Base-by-base conservation (phyloP, 331 rosid species). In the Cydonia oblonga region DNA sequence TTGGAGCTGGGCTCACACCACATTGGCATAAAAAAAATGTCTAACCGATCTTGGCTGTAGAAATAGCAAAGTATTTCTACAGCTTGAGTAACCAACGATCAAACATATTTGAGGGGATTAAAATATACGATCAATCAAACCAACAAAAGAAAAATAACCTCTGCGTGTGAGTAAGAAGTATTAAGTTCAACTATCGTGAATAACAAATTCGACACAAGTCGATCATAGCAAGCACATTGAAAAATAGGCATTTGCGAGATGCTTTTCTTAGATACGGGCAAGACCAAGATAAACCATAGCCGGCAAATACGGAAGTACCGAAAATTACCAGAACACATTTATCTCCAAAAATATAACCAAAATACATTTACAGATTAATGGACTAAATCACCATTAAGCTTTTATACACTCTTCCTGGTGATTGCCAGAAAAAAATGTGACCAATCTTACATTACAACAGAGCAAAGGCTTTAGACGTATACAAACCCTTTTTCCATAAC, bases 391-490 rank as follows among this genome's bases (percentile, higher is more conserved):
- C 68, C 26, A 32, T 19, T 30, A 30, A 19, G 20, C 22, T 63
- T 63, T 62, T 29, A 62, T 63, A 30, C 46, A 30, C 26, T 63
- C 46, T 30, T 63, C 68, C 12, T 2, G 25, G 25, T 63, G 46
- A 63, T 63, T 19, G 33, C 25, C 46, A 63, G 22, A 32, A 19
- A 62, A 62, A 30, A 62, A 18, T 42, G 30, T 9, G 40, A 81
- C 78, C 81, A n/a, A 14, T 58, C 46, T 75, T 81, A 49, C 69
- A 75, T 81, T 83, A 85, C 88, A 89, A 78, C 68, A 70, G 78
- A 75, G 73, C 81, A 20, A 52, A 63, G 80, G 61, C 86, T 29
- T 68, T 73, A 65, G 76, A 76, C 85, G 82, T 23, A 28, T 69
- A 53, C 80, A 83, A 83, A 79, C 87, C 82, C 76, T 49, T 71